Percentiles rank a stretch among this genome's conserved stretches.
Evolutionary conservation across 176 grass and related monocot species (phyloP).

Genomic region (Juncus effusus): DNA sequence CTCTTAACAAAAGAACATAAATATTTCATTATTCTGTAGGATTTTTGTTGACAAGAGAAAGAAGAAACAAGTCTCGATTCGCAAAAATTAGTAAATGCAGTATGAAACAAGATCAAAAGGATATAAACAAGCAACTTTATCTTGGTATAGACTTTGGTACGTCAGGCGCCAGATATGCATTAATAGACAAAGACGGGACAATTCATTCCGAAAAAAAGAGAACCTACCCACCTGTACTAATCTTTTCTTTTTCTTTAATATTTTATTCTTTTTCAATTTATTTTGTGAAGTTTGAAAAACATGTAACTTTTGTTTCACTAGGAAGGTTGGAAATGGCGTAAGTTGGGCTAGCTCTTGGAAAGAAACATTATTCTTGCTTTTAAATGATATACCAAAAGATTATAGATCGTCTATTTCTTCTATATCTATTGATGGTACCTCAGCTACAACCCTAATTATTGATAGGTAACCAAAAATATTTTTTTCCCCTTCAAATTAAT

Average conservation of each 20-base stretch:
- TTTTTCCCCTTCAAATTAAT: neutral
- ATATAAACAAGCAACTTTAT: constrained; percentile 30
- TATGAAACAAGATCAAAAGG: neutral
- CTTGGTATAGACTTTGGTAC: constrained; percentile 88
- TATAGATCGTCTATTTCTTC: constrained; percentile 44
- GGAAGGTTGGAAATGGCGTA: constrained; percentile 41
- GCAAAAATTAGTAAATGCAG: constrained; percentile 22
- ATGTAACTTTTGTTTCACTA: constrained; percentile 21
- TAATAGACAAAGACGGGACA: constrained; percentile 52
- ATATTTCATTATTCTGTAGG: neutral
- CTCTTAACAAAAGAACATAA: neutral
- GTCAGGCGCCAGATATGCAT: constrained; percentile 67
- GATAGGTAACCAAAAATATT: constrained; percentile 43
- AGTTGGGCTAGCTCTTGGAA: constrained; percentile 53
- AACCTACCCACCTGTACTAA: constrained; percentile 44
- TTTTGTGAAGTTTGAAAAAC: constrained; percentile 2
- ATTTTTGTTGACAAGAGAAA: constrained; percentile 6
- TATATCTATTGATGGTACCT: constrained; percentile 67
- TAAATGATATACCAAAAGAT: constrained; percentile 39
- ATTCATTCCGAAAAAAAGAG: constrained; percentile 56
- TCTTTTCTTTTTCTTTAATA: neutral
- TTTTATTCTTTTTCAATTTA: neutral
- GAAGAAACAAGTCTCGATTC: constrained; percentile 5
- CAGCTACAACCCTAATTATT: constrained; percentile 62
- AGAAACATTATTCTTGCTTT: constrained; percentile 61